Base-by-base conservation (phyloP, 163 green algal species). In the Scenedesmus sp. region DNA sequence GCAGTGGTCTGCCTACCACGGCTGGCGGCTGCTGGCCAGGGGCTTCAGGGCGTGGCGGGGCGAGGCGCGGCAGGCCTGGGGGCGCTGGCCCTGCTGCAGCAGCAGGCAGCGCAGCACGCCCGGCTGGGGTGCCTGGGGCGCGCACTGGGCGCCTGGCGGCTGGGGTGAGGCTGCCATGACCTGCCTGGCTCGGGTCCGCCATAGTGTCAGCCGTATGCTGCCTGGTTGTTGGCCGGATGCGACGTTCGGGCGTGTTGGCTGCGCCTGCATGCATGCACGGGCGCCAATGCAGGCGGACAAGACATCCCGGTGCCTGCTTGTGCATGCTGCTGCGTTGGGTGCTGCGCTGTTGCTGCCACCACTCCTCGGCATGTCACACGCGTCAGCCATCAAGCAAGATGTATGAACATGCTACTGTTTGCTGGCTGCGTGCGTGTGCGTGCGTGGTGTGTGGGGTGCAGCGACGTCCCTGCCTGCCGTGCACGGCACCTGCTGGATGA, bases 1-100 rank as follows among this genome's bases (percentile, higher is more conserved):
- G 49, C 81, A 86, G 81, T 86, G 81, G 81, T 16, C n/a, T n/a
- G 51, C 81, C 81, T 86, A 86, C 42, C 81, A 86, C 10, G 4
- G 59, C 49, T 86, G 81, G 81, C 30, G 81, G 30, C 49, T 73
- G 12, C 16, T 35, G 33, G 81, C 80, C 43, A 65, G 44, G 24
- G 46, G 9, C 24, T 85, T 85, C 26, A 35, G 80, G 42, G 80
- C 30, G 3, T 85, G 80, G 80, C 44, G 80, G 43, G 24, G 7
- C 18, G 42, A 85, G 46, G 22, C 26, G 49, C 49, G 33, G 59
- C 59, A 72, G 59, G 22, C 9, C 59, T 72, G 3, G 24, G 22
- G 2, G 22, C 33, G 59, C 22, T 35, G 59, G 22, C 22, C 22
- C 2, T 72, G 59, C 2, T 72, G 59, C 22, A 72, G 59, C 3